A percentile compares a stretch with the other conserved stretches of the same genome.
Conservation (phyloP, 2,329 filamentous ascomycete genomes). For the Pseudodiploospora longispora region DNA sequence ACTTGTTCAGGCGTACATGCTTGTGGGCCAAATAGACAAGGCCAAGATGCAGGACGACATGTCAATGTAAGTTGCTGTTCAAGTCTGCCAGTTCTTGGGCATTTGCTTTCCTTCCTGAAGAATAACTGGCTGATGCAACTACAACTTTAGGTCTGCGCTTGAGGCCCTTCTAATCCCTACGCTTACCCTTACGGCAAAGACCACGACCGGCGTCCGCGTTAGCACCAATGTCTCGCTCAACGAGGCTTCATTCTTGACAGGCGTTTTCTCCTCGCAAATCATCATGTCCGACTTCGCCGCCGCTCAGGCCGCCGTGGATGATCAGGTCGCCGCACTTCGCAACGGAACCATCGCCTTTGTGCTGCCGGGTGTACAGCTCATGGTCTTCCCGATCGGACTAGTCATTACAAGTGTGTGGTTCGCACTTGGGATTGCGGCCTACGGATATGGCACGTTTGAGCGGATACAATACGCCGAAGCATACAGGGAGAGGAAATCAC, state of each 20-base stretch:
- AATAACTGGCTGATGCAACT: not conserved
- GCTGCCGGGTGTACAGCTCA: slow-evolving; percentile 58
- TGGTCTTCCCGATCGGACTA: slow-evolving; percentile 64
- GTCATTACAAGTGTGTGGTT: slow-evolving; percentile 58
- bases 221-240: slow-evolving; percentile 59
- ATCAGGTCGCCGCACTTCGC: slow-evolving; percentile 34
- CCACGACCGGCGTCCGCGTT: slow-evolving; percentile 41
- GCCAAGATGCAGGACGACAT: slow-evolving; percentile 45
- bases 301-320: slow-evolving; percentile 43
- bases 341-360: slow-evolving; percentile 56
- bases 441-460: slow-evolving; percentile 58
- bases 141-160: slow-evolving; percentile 40
- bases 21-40: slow-evolving; percentile 60
- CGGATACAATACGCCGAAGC: slow-evolving; percentile 58
- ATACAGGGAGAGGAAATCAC: slow-evolving; percentile 37
- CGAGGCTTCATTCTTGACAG: slow-evolving; percentile 63
- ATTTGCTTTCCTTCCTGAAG: not conserved
- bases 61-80: slow-evolving; percentile 46
- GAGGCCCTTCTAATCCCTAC: slow-evolving; percentile 58
- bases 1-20: slow-evolving; percentile 56
- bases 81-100: no score
- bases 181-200: slow-evolving; percentile 57
- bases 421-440: slow-evolving; percentile 44
- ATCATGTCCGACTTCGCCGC: slow-evolving; percentile 41
- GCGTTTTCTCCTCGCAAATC: slow-evolving; percentile 56